Percentiles rank a stretch among this genome's conserved stretches.
Conservation (phyloP, 1,139 yeast species). For the Meyerozyma athensensis region DNA sequence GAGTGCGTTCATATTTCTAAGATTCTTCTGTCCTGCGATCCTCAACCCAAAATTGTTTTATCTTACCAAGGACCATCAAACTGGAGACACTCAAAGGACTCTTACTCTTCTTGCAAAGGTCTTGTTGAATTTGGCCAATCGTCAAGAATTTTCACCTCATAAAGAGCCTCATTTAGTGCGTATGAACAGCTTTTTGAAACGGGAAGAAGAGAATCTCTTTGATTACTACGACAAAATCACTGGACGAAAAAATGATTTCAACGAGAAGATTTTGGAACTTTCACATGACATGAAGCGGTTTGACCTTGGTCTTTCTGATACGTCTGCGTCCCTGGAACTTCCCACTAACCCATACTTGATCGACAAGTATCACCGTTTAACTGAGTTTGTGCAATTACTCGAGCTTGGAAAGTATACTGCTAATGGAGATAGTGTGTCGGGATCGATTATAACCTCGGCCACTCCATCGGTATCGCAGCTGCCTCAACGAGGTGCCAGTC, state of each 20-base stretch:
- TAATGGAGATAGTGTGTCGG: not conserved
- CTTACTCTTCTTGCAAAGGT: slow-evolving; percentile 80
- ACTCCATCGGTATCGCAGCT: not conserved
- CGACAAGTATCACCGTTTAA: slow-evolving; percentile 59
- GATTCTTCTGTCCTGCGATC: slow-evolving; percentile 90
- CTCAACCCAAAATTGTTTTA: slow-evolving; percentile 83
- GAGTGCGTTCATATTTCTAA: slow-evolving; percentile 75
- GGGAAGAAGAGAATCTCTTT: slow-evolving; percentile 52
- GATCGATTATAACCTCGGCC: not conserved
- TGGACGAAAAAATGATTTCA: slow-evolving; percentile 62
- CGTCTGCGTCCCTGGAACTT: slow-evolving; percentile 46
- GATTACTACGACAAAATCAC: slow-evolving; percentile 74
- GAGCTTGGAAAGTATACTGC: slow-evolving; percentile 10
- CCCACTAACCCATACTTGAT: slow-evolving; percentile 68
- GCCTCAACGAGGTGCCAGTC: not conserved
- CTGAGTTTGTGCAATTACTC: slow-evolving; percentile 51
- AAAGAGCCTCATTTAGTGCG: slow-evolving; percentile 78
- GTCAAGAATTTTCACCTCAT: slow-evolving; percentile 63
- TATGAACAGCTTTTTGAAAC: slow-evolving; percentile 64
- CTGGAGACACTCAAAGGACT: slow-evolving; percentile 69
- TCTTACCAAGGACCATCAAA: slow-evolving; percentile 64
- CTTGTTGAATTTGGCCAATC: slow-evolving; percentile 72
- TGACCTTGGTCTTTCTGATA: slow-evolving; percentile 44
- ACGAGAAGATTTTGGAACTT: slow-evolving; percentile 52
- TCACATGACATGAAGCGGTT: slow-evolving; percentile 53